Base-by-base conservation (phyloP, 202 grass and related monocot species). In the Setaria italica region DNA sequence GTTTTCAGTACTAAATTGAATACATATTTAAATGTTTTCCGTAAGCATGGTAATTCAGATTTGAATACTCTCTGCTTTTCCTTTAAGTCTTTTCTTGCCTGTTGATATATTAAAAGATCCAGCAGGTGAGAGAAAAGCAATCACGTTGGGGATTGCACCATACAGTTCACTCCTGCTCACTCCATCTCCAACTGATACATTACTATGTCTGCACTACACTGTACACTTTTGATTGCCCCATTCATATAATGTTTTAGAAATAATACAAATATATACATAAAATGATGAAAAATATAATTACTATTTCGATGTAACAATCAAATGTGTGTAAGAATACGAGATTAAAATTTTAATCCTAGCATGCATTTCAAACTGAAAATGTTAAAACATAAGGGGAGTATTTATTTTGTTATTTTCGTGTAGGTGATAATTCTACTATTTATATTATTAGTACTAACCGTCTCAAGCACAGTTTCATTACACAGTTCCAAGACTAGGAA, bases 111-210 rank as follows among this genome's bases (percentile, higher is more conserved):
- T 30, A 3, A 21, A 64, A 50, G 34, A 67, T 54, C 47, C 10
- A 67, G 33, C 62, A 39, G 19, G 48, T 80, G 17, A 25, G 74
- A 60, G 11, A 17, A 80, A 80, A 80, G 62, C 13, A 74, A 46
- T 9, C 20, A 49, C 77, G 35, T 66, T 65, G 77, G 77, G 15
- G 59, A 13, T 19, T 64, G 58, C 50, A 47, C 59, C 59, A 76
- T 58, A 57, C 73, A 57, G 5, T 56, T 35, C 9, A 75, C 39
- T 75, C 57, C 51, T 42, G 2, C 34, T 14, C 32, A 76, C 50
- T 56, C 33, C 32, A 57, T n/a, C 32, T 41, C 33, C 35, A 25
- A 7, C 16, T 56, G 30, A 19, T 7, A 51, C 29, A 25, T 25
- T 29, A 68, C 32, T 20, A 20, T 75, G 9, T 11, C 30, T 56